Percentiles rank a stretch among this genome's conserved stretches.
These are phyloP conservation scores for Eucommia ulmoides DNA, from an alignment of 257 asterid species.

Conservation along the genomic window DNA sequence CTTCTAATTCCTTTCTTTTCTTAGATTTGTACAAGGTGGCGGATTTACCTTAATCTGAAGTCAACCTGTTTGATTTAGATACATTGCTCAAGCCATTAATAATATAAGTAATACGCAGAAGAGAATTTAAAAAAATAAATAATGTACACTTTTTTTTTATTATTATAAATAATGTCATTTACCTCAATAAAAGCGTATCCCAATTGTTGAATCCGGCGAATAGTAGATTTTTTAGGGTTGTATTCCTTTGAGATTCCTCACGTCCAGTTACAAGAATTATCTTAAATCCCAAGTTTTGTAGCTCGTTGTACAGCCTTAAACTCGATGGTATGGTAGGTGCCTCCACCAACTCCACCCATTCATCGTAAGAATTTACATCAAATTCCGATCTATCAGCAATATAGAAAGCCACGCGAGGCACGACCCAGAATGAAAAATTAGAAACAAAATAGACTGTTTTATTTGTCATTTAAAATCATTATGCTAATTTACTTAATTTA, in stretches of 20 bases:
- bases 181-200: constrained; percentile 82
- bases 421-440: no score
- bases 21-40: constrained; percentile 63
- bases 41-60: constrained; percentile 39
- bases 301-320: constrained; percentile 53
- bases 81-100: not conserved
- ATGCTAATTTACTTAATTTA: no score
- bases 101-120: not conserved
- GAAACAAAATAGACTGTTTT: no score
- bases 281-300: constrained; percentile 46
- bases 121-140: not conserved
- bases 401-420: no score
- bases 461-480: no score
- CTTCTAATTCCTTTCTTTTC: constrained; percentile 65
- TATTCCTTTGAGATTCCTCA: constrained; percentile 56
- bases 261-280: constrained; percentile 72
- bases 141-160: not conserved
- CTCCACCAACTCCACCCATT: constrained; percentile 60
- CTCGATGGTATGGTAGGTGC: constrained; percentile 72
- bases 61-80: constrained; percentile 38
- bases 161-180: constrained; percentile 1
- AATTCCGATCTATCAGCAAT: constrained; percentile 42
- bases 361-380: constrained; percentile 39
- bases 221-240: constrained; percentile 40
- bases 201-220: constrained; percentile 59